Evolutionary conservation across 106 monocot genomes (phyloP).

Genomic region (Dioscorea dumetorum): DNA sequence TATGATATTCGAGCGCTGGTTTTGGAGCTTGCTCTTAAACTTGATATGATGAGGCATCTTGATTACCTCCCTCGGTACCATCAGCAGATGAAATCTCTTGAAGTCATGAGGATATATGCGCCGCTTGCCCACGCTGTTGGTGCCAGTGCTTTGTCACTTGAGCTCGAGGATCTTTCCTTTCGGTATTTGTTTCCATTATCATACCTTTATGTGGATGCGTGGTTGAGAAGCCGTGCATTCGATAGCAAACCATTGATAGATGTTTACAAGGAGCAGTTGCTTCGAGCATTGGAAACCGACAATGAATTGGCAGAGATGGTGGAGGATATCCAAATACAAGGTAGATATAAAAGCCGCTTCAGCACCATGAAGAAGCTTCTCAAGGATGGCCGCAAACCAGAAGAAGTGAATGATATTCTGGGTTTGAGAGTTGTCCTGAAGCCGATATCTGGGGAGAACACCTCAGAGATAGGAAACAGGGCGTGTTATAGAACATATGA

Average conservation of each 20-base stretch:
- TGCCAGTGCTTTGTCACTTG: slow-evolving; percentile 55
- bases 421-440: slow-evolving; percentile 74
- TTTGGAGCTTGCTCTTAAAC: slow-evolving; percentile 65
- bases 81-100: slow-evolving; percentile 58
- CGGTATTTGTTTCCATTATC: slow-evolving; percentile 80
- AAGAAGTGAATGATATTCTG: slow-evolving; percentile 85
- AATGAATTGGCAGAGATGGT: slow-evolving; percentile 49
- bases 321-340: slow-evolving; percentile 48
- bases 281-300: slow-evolving; percentile 45
- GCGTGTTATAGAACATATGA: slow-evolving; percentile 66
- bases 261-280: slow-evolving; percentile 49
- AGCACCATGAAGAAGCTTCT: slow-evolving; percentile 98
- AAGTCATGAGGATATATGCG: slow-evolving; percentile 88
- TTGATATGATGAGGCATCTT: slow-evolving; percentile 78
- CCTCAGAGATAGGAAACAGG: slow-evolving; percentile 29
- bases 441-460: slow-evolving; percentile 27
- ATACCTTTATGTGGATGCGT: slow-evolving; percentile 63
- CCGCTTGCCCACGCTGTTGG: slow-evolving; percentile 93
- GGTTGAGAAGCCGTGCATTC: slow-evolving; percentile 63
- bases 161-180: slow-evolving; percentile 90
- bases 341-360: slow-evolving; percentile 85
- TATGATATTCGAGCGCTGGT: slow-evolving; percentile 84
- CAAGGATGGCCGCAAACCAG: slow-evolving; percentile 74
- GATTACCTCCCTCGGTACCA: slow-evolving; percentile 56
- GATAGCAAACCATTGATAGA: slow-evolving; percentile 36